Evolutionary conservation across 805 yeast genomes (phyloP).

Genomic region (Debaryomyces hansenii): DNA sequence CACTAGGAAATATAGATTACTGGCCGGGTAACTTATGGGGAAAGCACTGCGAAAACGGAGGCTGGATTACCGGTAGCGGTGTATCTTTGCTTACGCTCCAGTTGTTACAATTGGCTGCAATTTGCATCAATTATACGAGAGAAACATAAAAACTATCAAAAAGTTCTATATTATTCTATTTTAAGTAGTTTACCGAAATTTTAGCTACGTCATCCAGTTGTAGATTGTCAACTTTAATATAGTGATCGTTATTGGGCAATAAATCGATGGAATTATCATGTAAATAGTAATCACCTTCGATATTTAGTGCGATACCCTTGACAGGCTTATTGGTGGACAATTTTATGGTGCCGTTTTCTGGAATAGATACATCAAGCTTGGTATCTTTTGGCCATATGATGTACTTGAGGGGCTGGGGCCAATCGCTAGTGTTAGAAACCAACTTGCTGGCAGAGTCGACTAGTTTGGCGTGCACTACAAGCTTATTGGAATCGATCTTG

Average conservation of each 20-base stretch:
- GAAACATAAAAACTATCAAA: too few relatives aligned
- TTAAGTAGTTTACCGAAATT: neutral
- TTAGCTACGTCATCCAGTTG: neutral
- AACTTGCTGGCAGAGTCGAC: conserved; percentile 5
- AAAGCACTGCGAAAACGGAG: neutral
- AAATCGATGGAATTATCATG: conserved; percentile 51
- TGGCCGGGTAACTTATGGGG: neutral
- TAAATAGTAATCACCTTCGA: conserved; percentile 25
- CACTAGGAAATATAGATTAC: neutral
- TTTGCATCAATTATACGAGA: neutral
- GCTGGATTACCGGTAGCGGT: neutral
- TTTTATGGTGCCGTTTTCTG: conserved; percentile 19
- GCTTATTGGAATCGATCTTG: conserved; percentile 5
- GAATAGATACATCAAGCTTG: conserved; percentile 11
- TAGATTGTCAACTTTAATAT: neutral
- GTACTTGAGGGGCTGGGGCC: conserved; percentile 53
- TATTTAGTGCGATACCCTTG: conserved; percentile 42
- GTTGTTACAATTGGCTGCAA: neutral
- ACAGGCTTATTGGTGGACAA: conserved; percentile 36
- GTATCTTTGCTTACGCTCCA: neutral
- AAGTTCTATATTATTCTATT: too few relatives aligned
- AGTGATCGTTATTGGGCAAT: conserved; percentile 33
- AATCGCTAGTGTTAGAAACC: conserved; percentile 30
- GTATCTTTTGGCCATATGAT: conserved; percentile 31
- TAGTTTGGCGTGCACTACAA: conserved; percentile 13